These are phyloP conservation scores for Symbiodinium pilosum DNA, from an alignment of 73 alveolate species.

Conservation along the genomic window DNA sequence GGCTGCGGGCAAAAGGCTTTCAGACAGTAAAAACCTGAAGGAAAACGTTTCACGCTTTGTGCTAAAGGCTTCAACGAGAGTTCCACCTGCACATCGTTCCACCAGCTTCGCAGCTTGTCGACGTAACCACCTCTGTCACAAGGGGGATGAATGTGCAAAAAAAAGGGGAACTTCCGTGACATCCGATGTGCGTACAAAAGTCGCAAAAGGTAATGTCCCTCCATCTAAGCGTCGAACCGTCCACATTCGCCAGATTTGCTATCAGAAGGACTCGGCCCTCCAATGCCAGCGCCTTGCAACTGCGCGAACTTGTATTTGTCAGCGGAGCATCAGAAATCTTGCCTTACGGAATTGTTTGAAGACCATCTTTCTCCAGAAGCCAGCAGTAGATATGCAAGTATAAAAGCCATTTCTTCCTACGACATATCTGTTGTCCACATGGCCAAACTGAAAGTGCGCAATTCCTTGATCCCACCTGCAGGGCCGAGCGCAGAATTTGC, in stretches of 20 bases:
- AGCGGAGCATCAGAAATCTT: too few relatives aligned
- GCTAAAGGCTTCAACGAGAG: neutral
- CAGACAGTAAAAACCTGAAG: too few relatives aligned
- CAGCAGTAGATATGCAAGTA: too few relatives aligned
- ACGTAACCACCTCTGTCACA: neutral
- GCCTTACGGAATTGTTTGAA: too few relatives aligned
- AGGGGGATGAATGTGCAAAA: too few relatives aligned
- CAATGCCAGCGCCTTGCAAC: conserved; percentile 2
- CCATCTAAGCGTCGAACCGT: neutral
- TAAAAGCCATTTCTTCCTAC: too few relatives aligned
- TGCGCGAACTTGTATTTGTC: too few relatives aligned
- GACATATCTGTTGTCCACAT: neutral
- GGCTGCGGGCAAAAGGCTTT: neutral
- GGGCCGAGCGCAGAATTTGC: neutral
- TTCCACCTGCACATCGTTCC: neutral
- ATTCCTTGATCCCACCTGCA: neutral
- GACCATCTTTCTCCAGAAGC: too few relatives aligned
- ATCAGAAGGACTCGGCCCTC: conserved; percentile 19
- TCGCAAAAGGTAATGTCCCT: too few relatives aligned
- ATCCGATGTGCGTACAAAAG: too few relatives aligned
- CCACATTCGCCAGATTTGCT: conserved; percentile 62
- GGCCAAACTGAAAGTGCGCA: neutral
- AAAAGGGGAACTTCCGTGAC: too few relatives aligned
- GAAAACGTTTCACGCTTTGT: too few relatives aligned
- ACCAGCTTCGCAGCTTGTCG: conserved; percentile 40